Conservation (phyloP, 148 eudicot species). For the Diospyros lotus region DNA sequence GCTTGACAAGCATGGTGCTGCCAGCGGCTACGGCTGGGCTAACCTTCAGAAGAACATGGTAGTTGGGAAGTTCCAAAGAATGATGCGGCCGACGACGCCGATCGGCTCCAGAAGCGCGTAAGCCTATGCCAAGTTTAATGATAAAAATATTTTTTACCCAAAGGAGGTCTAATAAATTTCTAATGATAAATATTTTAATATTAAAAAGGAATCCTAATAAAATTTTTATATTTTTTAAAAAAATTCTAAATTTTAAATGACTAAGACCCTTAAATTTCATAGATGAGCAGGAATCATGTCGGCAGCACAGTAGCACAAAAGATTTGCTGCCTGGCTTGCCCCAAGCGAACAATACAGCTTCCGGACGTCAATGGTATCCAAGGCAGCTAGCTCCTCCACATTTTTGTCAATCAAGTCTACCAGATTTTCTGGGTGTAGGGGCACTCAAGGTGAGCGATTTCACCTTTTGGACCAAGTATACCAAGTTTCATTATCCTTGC, state of each 20-base stretch:
- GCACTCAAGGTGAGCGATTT: too few species aligned
- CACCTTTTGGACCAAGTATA: too few species aligned
- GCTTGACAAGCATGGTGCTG: constrained; percentile 84
- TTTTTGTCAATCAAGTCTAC: constrained; percentile 43
- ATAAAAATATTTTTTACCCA: too few species aligned
- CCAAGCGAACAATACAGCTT: constrained; percentile 22
- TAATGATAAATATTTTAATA: too few species aligned
- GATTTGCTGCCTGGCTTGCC: constrained; percentile 31
- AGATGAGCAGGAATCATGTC: constrained; percentile 91
- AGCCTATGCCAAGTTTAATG: too few species aligned
- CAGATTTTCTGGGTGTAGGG: too few species aligned
- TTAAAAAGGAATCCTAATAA: too few species aligned
- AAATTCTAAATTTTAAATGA: too few species aligned
- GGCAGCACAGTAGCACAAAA: constrained; percentile 63
- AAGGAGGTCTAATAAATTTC: too few species aligned
- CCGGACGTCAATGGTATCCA: constrained; percentile 63
- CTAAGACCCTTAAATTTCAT: too few species aligned
- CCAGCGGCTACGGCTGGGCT: constrained; percentile 90
- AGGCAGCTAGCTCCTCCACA: constrained; percentile 35
- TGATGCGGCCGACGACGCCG: constrained; percentile 79
- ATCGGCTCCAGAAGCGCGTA: constrained; percentile 72
- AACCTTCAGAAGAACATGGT: constrained; percentile 63
- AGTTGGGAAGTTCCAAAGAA: constrained; percentile 83
- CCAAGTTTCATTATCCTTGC: too few species aligned
- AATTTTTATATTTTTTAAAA: too few species aligned